Evolutionary conservation across 192 early-diverging fungal species (phyloP), one percentile per base, ranked within the genome.

Genomic region (Coemansia umbellata): DNA sequence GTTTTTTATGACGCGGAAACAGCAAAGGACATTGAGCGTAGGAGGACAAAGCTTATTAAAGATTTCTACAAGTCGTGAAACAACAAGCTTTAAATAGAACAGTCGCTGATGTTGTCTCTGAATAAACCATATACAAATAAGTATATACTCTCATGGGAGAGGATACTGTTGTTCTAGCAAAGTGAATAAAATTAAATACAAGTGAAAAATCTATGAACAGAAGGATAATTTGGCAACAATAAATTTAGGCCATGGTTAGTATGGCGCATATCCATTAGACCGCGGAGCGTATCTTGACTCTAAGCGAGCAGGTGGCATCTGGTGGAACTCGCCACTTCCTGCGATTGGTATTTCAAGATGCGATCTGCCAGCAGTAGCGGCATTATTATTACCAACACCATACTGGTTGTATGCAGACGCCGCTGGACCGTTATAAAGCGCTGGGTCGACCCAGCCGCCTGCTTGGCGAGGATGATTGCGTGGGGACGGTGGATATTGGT

Each of bases 361-460:
- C 9, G 30, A 15, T n/a, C n/a, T n/a, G n/a, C n/a, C n/a, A n/a
- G n/a, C n/a, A n/a, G n/a, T n/a, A n/a, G n/a, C n/a, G n/a, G n/a
- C n/a, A n/a, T n/a, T n/a, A n/a, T n/a, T n/a, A n/a, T n/a, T n/a
- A n/a, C n/a, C n/a, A n/a, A n/a, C n/a, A n/a, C n/a, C n/a, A 11
- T 47, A 17, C 24, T 45, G 43, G 43, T 7, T 19, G 9, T 45
- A 27, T n/a, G n/a, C n/a, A n/a, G n/a, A n/a, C n/a, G n/a, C n/a
- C 23, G 43, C 4, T 7, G 37, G 43, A 26, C 60, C 60, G 47
- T 70, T 70, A 52, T 70, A 70, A n/a, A 33, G 30, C 8, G 26
- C 10, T 2, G 55, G 52, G 22, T 72, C 52, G 4, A 64, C 62
- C 69, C 69, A 72, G 31, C 10, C 42, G 37, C 8, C 41, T 49